Evolutionary conservation across 1,284 basidiomycete species (phyloP), one percentile per base, ranked within the genome.

Genomic region (Rhodotorula sp.): DNA sequence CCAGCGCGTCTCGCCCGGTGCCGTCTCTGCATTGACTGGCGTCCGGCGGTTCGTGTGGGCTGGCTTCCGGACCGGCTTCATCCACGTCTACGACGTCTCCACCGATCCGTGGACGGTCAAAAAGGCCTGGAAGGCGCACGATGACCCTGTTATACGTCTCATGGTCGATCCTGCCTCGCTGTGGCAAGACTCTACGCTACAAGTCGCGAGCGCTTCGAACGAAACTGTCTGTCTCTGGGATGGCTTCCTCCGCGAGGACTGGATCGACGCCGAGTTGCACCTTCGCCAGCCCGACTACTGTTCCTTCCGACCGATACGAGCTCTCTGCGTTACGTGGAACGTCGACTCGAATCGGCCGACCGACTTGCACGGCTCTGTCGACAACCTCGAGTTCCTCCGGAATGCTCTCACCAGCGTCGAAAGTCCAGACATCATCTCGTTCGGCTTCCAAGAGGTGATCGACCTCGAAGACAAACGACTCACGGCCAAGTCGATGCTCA

Each of bases 391-490:
- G 67, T 93, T 95, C 83, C 82, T 96, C 14, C 83, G 86, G 24
- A 85, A 92, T 54, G 87, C 87, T 7, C 83, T 96, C 24, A 82
- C 80, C 4, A 89, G 87, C 71, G 87, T 89, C 37, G 86, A 89
- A 30, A 68, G 62, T 24, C 91, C 94, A 14, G 95, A 97, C 80
- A 87, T 97, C 71, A 89, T 95, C 78, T 89, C 88, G 22, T 83
- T 97, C 48, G 93, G 92, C 1, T 97, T 99, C 79, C 96, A 99
- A 81, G 96, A 99, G 81, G 93, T 99, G 67, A 91, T 95, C 14
- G 95, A 99, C 81, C 93, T 95, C 0, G 93, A 94, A 77, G 95
- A 95, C 83, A 87, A 88, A 91, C 89, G 87, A 18, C 81, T 98
- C 93, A 95, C 95, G 95, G 82, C 84, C 82, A 49, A 91, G 82